Evolutionary conservation across 805 yeast genomes (phyloP), one percentile per base, ranked within the genome.

Genomic region (Monosporozyma servazzii): DNA sequence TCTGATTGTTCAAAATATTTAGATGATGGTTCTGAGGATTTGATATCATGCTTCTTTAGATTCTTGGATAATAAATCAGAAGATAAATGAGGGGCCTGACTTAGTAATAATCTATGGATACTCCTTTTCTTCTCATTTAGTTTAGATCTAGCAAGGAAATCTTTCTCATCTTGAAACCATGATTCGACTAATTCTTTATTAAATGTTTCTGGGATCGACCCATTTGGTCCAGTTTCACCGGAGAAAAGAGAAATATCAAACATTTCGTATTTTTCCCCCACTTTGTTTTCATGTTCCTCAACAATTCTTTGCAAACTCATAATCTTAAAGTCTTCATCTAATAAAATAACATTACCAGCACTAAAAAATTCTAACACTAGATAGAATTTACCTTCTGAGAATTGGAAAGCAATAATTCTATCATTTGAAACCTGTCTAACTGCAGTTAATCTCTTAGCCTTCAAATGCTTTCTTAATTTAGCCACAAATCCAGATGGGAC

Each of bases 341-440:
- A 72, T 20, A 91, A 72, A 18, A 91, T 71, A 50, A 91, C 79
- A 63, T 91, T 91, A 27, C 99, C 99, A 2, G 96, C 96, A 63
- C 96, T 86, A 71, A 90, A 91, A 61, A 91, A 91, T 67, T 91
- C 99, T 49, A 91, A 68, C 0, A 88, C 96, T 56, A 91, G 70
- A 58, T 86, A 84, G 61, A 71, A 81, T 49, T 79, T 60, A 2
- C 96, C 96, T 60, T 88, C 96, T 45, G 90, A 81, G 68, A 91
- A 91, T 54, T 87, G 81, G 45, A 91, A 67, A 0, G 89, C 95
- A 44, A 88, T 72, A n/a, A 88, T 80, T 66, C 98, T 76, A 63
- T 89, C 96, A 60, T 81, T 78, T 0, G 81, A 84, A 4, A 91
- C 78, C 58, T 89, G 95, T 56, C 76, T 79, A 44, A 91, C 70